Percentiles rank a stretch among this genome's conserved stretches.
phyloP scores from a whole-genome alignment of 2,329 filamentous ascomycete species.

The Cladobotryum mycophilum region DNA sequence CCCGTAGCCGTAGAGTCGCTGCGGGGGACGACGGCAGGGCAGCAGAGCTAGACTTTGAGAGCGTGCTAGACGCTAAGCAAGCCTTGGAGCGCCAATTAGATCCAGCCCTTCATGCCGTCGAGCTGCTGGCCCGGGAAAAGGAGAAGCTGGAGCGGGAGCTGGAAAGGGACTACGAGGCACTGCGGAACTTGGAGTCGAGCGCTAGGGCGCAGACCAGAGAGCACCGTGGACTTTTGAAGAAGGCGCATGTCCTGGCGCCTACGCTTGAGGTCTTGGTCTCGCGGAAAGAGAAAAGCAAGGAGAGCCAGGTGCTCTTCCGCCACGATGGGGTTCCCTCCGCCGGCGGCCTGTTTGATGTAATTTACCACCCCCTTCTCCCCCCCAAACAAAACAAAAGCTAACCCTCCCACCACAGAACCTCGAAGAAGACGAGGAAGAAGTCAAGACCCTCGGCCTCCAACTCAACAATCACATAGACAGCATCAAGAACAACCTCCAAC shows the following conservation, averaged over 20 bases:
- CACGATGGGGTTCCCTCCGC: background rate
- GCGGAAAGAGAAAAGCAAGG: conserved; percentile 4
- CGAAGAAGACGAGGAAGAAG: conserved; percentile 27
- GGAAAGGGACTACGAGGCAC: conserved; percentile 46
- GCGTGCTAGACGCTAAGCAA: conserved; percentile 53
- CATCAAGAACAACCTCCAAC: conserved; percentile 46
- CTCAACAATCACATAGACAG: conserved; percentile 51
- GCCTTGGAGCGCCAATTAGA: conserved; percentile 53
- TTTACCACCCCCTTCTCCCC: background rate
- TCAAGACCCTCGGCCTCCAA: conserved; percentile 41
- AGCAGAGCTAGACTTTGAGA: conserved; percentile 60
- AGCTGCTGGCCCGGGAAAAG: conserved; percentile 53
- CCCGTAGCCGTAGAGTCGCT: conserved; percentile 11
- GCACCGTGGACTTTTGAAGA: conserved; percentile 43
- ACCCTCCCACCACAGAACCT: conserved; percentile 25
- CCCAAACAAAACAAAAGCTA: background rate
- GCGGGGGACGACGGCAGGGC: conserved; percentile 38
- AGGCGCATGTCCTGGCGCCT: conserved; percentile 45
- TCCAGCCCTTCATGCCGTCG: conserved; percentile 56
- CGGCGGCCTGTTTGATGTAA: conserved; percentile 14
- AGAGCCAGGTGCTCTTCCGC: conserved; percentile 6
- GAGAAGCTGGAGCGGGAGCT: conserved; percentile 49
- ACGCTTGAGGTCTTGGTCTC: conserved; percentile 19
- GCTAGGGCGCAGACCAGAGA: conserved; percentile 47
- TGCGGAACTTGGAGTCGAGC: conserved; percentile 49